Evolutionary conservation across 768 basidiomycete species (phyloP), one percentile per base, ranked within the genome.

Genomic region (Phlebiopsis gigantea): DNA sequence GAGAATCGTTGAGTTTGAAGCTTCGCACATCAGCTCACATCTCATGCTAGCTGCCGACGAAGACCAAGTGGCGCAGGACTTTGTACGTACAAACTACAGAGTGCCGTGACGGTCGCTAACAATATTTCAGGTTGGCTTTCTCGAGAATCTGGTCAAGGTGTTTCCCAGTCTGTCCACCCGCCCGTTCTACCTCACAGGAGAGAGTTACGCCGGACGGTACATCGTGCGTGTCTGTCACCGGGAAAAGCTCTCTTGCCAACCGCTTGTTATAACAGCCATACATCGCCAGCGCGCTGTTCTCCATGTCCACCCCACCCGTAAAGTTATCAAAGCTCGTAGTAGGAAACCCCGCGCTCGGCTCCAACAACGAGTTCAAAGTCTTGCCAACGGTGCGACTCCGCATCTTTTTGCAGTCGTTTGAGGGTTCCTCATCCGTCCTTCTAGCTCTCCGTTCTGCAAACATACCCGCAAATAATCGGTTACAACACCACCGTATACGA

Each of bases 151-250:
- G 2, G 84, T 88, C 64, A 84, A 84, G 62, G 82, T 89, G 9
- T 90, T 90, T 69, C 88, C 88, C 17, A 76, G 77, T 62, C 75
- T 90, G 22, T 79, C 80, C 14, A 80, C 72, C 1, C 81, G 88
- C 26, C 88, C 88, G 15, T 75, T 90, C 31, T 72, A 84, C 67
- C 65, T 90, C 34, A 82, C 80, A 0, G 88, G 88, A 5, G 88
- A 90, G 69, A 87, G 84, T 63, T 90, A 89, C 67, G 81, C 88
- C 14, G 88, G 88, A 26, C 77, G 77, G 57, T 88, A 85, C 62
- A 88, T 89, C 53, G 82, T 83, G 57, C 43, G 65, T 47, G n/a
- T 9, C 21, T 17, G 15, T 45, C 34, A 10, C 17, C 17, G 3
- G 34, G 34, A 4, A 39, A 39, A 39, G 31, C 28, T 4, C 17